Base-by-base conservation (phyloP, 2,329 filamentous ascomycete genomes). In the Pseudogymnoascus verrucosus region DNA sequence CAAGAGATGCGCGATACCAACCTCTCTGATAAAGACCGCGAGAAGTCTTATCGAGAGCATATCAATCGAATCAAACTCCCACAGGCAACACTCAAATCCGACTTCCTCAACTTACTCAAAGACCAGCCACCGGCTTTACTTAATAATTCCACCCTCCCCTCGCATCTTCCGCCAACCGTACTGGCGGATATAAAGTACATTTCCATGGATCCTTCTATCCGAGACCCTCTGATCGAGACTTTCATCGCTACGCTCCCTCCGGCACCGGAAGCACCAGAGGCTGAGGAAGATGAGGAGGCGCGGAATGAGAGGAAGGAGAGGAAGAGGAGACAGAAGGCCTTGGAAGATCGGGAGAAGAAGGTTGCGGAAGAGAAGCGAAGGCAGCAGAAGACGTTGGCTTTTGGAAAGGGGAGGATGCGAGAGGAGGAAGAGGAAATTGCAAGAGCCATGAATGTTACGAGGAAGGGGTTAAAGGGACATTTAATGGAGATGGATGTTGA, bases 21-120 rank as follows among this genome's bases (percentile, higher is more conserved):
- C 61, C 79, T 93, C 23, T 78, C 80, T 36, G 91, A 93, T 71
- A 91, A 89, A 74, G 90, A 93, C 62, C 83, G 89, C 36, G 91
- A 96, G 72, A 92, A 89, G 76, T 79, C 85, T 62, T 96, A 93
- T 73, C 83, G 90, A 63, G 90, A 95, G 64, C 85, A 91, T 70
- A 80, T 91, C 67, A 82, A 78, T 66, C 80, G 88, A 6, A 75
- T 92, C 16, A 87, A 89, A 72, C 78, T 90, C 69, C 81, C 89
- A 0, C 82, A 83, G 61, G 79, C 85, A 0, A 84, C 84, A 4
- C 82, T 88, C 31, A 92, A 90, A 72, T 80, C 85, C 3, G 90
- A 93, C 69, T 78, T 95, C 4, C 82, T 82, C 10, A 78, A 80
- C 4, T 76, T 93, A 6, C 79, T 95, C 12, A 86, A 84, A 67